phyloP scores from a whole-genome alignment of 495 filamentous ascomycete species.

The Corynascus novoguineensis region DNA sequence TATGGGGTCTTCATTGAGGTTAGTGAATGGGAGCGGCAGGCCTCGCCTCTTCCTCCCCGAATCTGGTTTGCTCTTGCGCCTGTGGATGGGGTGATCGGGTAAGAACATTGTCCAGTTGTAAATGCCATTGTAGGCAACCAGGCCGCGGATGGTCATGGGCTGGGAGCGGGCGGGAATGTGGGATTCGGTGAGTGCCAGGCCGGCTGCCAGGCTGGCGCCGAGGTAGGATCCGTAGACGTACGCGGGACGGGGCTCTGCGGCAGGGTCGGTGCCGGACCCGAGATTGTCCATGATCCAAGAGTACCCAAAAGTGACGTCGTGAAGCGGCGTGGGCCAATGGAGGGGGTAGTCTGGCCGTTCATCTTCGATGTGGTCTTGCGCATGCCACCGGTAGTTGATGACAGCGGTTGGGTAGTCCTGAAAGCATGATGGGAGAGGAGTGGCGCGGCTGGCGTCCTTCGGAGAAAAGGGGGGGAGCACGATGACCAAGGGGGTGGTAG shows the following conservation, averaged over 20 bases:
- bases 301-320: slow-evolving; percentile 45
- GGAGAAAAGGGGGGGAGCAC: slow-evolving; percentile 32
- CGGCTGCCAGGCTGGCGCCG: slow-evolving; percentile 44
- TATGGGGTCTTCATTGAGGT: not conserved
- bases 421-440: slow-evolving; percentile 31
- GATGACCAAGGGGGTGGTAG: slow-evolving; percentile 28
- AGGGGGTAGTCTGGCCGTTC: slow-evolving; percentile 12
- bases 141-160: slow-evolving; percentile 39
- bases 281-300: slow-evolving; percentile 39
- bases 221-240: slow-evolving; percentile 48
- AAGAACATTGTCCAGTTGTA: slow-evolving; percentile 52
- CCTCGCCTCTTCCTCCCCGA: not conserved
- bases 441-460: slow-evolving; percentile 1
- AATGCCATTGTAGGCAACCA: slow-evolving; percentile 46
- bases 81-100: slow-evolving; percentile 38
- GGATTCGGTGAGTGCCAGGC: slow-evolving; percentile 46
- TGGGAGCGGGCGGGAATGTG: slow-evolving; percentile 1
- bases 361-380: not conserved
- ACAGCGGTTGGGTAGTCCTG: slow-evolving; percentile 31
- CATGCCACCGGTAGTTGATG: slow-evolving; percentile 40
- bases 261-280: not conserved
- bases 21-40: not conserved
- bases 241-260: slow-evolving; percentile 16
- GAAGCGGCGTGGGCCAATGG: slow-evolving; percentile 45
- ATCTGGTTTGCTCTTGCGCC: slow-evolving; percentile 2